phyloP scores from a whole-genome alignment of 495 filamentous ascomycete genomes.

The Jackrogersella multiformis region DNA sequence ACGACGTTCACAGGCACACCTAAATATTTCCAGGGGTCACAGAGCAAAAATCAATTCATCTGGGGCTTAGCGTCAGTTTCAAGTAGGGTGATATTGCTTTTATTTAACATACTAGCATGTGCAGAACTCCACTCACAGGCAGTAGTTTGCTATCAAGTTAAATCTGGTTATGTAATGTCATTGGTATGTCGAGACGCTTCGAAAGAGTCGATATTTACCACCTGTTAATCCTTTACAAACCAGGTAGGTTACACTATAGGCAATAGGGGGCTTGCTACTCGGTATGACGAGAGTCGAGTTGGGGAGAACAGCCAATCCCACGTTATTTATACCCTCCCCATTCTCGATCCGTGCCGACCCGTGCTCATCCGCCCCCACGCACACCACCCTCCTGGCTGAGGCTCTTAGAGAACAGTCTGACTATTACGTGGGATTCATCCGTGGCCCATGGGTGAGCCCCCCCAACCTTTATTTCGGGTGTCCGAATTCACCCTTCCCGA shows the following conservation, averaged over 20 bases:
- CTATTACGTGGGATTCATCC: slow-evolving; percentile 1
- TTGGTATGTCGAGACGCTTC: slow-evolving; percentile 1
- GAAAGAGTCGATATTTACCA: background rate
- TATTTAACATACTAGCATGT: background rate
- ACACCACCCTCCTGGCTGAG: slow-evolving; percentile 6
- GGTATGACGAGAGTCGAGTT: background rate
- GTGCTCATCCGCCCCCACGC: slow-evolving; percentile 3
- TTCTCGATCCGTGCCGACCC: slow-evolving; percentile 7
- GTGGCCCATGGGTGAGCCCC: background rate
- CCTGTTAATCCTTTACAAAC: slow-evolving; percentile 5
- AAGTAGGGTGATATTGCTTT: slow-evolving; percentile 5
- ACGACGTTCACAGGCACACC: background rate
- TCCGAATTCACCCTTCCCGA: slow-evolving; percentile 2
- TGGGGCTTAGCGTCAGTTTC: slow-evolving; percentile 4
- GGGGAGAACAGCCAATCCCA: background rate
- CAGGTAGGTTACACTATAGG: slow-evolving; percentile 11
- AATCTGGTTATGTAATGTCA: slow-evolving; percentile 1
- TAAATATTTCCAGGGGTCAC: background rate
- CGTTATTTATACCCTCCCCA: background rate
- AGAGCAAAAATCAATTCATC: slow-evolving; percentile 7
- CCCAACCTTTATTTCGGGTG: slow-evolving; percentile 7
- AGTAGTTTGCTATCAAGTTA: slow-evolving; percentile 12
- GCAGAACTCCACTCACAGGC: slow-evolving; percentile 1
- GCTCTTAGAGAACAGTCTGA: slow-evolving; percentile 1
- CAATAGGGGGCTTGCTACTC: slow-evolving; percentile 1